Evolutionary conservation across 2,329 filamentous ascomycete genomes (phyloP).

Genomic region (Dothideomycetidae sp.): DNA sequence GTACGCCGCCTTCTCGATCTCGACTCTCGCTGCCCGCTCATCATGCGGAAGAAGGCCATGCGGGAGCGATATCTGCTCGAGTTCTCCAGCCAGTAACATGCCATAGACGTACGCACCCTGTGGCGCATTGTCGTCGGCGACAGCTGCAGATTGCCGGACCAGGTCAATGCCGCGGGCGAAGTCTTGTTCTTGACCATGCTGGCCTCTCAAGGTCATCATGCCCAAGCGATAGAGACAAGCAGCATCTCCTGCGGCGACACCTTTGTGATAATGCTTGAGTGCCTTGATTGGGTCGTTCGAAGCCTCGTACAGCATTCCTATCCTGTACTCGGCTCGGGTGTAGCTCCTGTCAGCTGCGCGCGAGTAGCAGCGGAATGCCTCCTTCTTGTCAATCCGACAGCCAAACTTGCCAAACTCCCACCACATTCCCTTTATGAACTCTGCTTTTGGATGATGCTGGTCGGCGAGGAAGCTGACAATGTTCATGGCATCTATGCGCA

Average conservation of each 20-base stretch:
- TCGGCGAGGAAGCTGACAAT: conserved; percentile 82
- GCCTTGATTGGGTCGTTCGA: conserved; percentile 87
- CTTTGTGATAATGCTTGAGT: conserved; percentile 75
- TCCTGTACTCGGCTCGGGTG: conserved; percentile 81
- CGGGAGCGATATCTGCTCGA: conserved; percentile 80
- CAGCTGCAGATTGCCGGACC: conserved; percentile 69
- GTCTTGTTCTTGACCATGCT: conserved; percentile 80
- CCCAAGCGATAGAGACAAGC: conserved; percentile 77
- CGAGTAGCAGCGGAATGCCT: conserved; percentile 78
- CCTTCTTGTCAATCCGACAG: conserved; percentile 78
- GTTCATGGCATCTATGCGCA: conserved; percentile 77
- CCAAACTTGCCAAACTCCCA: conserved; percentile 96
- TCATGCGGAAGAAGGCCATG: conserved; percentile 56
- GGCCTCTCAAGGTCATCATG: conserved; percentile 93
- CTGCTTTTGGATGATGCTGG: conserved; percentile 82
- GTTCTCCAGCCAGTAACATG: conserved; percentile 80
- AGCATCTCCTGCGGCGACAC: conserved; percentile 68
- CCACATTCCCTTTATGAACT: conserved; percentile 94
- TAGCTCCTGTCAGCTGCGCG: conserved; percentile 77
- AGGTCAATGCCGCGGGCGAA: conserved; percentile 63
- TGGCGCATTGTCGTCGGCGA: conserved; percentile 87
- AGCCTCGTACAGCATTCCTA: conserved; percentile 96
- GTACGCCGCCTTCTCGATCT: conserved; percentile 93
- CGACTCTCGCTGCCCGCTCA: conserved; percentile 59
- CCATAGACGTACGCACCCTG: conserved; percentile 83